phyloP scores from a whole-genome alignment of 345 rosid genomes.

The Citrus maxima region DNA sequence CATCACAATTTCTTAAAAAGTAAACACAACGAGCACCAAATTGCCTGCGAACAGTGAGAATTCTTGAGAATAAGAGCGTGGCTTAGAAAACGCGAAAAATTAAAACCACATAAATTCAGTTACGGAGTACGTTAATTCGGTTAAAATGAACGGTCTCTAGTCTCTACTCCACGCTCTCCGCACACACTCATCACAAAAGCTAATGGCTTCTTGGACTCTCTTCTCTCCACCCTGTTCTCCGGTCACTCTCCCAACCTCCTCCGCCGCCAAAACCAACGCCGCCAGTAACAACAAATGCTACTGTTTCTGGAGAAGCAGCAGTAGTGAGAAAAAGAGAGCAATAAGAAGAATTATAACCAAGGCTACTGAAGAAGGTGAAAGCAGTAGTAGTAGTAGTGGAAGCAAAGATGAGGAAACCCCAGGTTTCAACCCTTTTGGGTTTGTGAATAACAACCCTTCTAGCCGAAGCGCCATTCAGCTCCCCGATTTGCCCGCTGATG shows the following conservation, averaged over 20 bases:
- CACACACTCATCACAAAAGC: not conserved
- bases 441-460: constrained; percentile 84
- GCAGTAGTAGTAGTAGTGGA: not conserved
- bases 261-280: constrained; percentile 15
- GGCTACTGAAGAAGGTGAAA: constrained; percentile 18
- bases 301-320: not conserved
- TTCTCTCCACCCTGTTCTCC: constrained; percentile 30
- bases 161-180: not conserved
- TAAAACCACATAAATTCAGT: constrained; percentile 1
- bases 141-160: not conserved
- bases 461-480: constrained; percentile 87
- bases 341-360: constrained; percentile 18
- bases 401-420: constrained; percentile 28
- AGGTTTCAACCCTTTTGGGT: constrained; percentile 74
- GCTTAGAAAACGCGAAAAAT: not conserved
- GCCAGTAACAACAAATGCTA: not conserved
- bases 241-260: constrained; percentile 34
- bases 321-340: constrained; percentile 8
- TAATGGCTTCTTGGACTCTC: constrained; percentile 39
- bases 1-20: too few relatives aligned
- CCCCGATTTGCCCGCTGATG: constrained; percentile 77
- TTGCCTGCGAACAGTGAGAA: too few relatives aligned
- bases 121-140: constrained; percentile 1
- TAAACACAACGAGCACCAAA: too few relatives aligned
- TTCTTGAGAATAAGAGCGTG: not conserved